These are phyloP conservation scores for Candolleomyces eurysporus DNA, from an alignment of 768 basidiomycete genomes.

Conservation along the genomic window DNA sequence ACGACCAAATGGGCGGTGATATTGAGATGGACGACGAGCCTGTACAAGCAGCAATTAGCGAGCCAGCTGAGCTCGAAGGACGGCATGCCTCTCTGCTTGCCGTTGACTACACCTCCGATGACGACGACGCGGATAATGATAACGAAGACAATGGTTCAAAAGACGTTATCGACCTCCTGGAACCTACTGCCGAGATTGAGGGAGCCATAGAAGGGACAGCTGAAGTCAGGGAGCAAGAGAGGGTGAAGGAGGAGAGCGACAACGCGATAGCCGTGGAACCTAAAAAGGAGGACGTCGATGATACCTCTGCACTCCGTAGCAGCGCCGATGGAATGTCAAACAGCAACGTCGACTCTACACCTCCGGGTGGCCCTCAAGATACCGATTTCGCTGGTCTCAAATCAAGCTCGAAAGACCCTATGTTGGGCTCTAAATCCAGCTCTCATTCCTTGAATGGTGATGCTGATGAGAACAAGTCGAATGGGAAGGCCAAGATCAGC, in stretches of 20 bases:
- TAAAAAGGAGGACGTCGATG: conserved; percentile 56
- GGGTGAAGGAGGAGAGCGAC: neutral
- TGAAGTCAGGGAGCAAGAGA: neutral
- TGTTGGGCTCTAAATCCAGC: conserved; percentile 43
- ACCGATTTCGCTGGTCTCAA: conserved; percentile 42
- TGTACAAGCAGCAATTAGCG: conserved; percentile 26
- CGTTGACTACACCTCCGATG: conserved; percentile 61
- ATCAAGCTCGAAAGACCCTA: conserved; percentile 53
- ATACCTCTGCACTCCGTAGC: conserved; percentile 33
- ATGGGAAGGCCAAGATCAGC: conserved; percentile 41
- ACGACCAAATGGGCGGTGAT: conserved; percentile 14
- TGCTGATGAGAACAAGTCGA: conserved; percentile 24
- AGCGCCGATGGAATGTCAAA: neutral
- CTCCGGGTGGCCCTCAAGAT: conserved; percentile 4
- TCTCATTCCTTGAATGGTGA: conserved; percentile 38
- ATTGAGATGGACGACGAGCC: conserved; percentile 30
- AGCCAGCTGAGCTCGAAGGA: conserved; percentile 11
- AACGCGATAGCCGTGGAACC: conserved; percentile 15
- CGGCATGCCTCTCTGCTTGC: conserved; percentile 34
- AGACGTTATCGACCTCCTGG: conserved; percentile 58
- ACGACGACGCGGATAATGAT: conserved; percentile 69
- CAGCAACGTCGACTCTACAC: neutral
- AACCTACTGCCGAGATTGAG: conserved; percentile 51
- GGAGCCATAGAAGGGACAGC: conserved; percentile 49
- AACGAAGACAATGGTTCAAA: conserved; percentile 55